Conservation (phyloP, 1,139 yeast species). For the Pichiaceae sp. region DNA sequence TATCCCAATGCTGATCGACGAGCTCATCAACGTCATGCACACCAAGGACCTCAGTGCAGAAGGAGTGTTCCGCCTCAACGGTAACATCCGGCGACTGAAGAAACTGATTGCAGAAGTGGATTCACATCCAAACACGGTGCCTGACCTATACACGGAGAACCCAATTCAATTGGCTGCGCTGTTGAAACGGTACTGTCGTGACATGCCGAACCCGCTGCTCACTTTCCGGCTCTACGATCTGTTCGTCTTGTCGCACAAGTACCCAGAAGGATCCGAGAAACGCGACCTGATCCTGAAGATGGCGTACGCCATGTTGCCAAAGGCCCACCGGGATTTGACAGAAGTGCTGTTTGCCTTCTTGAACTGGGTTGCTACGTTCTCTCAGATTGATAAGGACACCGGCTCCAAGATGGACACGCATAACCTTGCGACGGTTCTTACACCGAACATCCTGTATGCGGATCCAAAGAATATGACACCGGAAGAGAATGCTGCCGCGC, state of each 20-base stretch:
- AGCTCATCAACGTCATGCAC: constrained; percentile 70
- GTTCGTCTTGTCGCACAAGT: constrained; percentile 71
- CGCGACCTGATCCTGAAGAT: constrained; percentile 57
- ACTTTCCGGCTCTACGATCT: constrained; percentile 69
- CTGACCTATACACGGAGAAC: constrained; percentile 67
- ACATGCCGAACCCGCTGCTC: constrained; percentile 84
- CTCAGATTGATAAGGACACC: constrained; percentile 74
- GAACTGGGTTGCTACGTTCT: constrained; percentile 94
- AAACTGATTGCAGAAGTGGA: constrained; percentile 73
- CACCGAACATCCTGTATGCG: constrained; percentile 79
- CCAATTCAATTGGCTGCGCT: constrained; percentile 94
- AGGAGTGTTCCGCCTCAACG: constrained; percentile 93
- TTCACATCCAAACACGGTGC: constrained; percentile 60
- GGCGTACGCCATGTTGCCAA: constrained; percentile 74
- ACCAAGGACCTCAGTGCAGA: constrained; percentile 95
- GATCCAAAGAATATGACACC: constrained; percentile 23
- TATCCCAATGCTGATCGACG: constrained; percentile 85
- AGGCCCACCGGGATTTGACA: constrained; percentile 72
- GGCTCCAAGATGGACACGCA: constrained; percentile 98
- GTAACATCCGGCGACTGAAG: constrained; percentile 78
- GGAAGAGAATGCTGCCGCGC: constrained; percentile 13
- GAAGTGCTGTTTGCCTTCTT: constrained; percentile 84
- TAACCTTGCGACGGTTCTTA: constrained; percentile 88
- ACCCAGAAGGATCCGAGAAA: constrained; percentile 18
- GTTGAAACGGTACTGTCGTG: constrained; percentile 85